A percentile compares a stretch with the other conserved stretches of the same genome.
Evolutionary conservation across 176 grass and related monocot species (phyloP).

Genomic region (Miscanthus lutarioriparius): DNA sequence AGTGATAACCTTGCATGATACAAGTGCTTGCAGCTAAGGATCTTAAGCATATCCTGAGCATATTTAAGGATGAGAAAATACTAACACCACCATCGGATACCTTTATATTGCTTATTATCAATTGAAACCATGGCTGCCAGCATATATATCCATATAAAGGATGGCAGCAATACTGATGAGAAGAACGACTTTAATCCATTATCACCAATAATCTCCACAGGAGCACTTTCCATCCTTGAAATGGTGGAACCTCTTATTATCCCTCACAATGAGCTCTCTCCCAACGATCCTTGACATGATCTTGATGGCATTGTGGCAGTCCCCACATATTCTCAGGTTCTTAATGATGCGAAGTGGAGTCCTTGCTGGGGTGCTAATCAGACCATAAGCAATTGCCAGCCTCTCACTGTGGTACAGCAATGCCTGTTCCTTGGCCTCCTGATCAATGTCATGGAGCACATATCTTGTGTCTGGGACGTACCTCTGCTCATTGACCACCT

Average conservation of each 20-base stretch:
- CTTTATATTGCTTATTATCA: slow-evolving; percentile 36
- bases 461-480: slow-evolving; percentile 92
- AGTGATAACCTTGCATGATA: not conserved
- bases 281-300: slow-evolving; percentile 94
- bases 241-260: slow-evolving; percentile 93
- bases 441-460: slow-evolving; percentile 86
- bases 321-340: slow-evolving; percentile 86
- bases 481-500: slow-evolving; percentile 70
- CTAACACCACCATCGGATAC: slow-evolving; percentile 11
- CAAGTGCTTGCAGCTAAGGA: not conserved
- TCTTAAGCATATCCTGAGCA: not conserved
- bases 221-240: slow-evolving; percentile 93
- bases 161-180: slow-evolving; percentile 12
- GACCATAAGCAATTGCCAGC: slow-evolving; percentile 80
- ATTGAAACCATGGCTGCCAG: slow-evolving; percentile 7
- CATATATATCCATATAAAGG: slow-evolving; percentile 18
- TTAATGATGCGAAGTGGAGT: slow-evolving; percentile 87
- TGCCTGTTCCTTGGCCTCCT: slow-evolving; percentile 90
- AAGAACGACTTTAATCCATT: not conserved
- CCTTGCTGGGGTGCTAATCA: slow-evolving; percentile 86
- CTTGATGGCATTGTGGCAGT: slow-evolving; percentile 94
- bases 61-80: not conserved
- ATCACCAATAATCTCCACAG: slow-evolving; percentile 90
- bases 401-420: slow-evolving; percentile 89
- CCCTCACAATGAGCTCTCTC: slow-evolving; percentile 81